phyloP scores from a whole-genome alignment of 208 protist species.

The Wallacemonas sp. region DNA sequence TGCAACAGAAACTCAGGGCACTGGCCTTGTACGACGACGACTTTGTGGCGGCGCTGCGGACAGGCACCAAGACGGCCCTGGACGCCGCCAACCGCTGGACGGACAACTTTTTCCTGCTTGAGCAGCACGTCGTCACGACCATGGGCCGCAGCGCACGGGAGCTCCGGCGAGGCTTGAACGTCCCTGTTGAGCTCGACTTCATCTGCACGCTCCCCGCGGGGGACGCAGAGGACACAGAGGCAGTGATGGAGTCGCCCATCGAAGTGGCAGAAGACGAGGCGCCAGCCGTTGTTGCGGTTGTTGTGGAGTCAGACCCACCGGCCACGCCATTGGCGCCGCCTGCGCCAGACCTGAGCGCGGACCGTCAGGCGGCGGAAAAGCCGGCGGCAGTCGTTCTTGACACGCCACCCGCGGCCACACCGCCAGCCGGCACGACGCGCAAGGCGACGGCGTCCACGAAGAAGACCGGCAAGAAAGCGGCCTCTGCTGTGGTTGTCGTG shows the following conservation, averaged over 20 bases:
- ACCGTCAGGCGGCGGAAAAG: no score
- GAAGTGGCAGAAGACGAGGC: no score
- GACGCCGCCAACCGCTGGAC: constrained; percentile 83
- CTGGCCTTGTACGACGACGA: constrained; percentile 34
- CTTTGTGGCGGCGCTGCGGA: constrained; percentile 29
- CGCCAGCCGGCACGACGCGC: no score
- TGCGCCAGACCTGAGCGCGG: no score
- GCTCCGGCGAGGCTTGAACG: constrained; percentile 41
- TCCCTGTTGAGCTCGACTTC: constrained; percentile 57
- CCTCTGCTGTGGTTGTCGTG: no score
- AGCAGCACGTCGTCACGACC: constrained; percentile 46
- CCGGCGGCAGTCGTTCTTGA: no score
- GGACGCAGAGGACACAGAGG: not conserved
- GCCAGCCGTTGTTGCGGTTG: no score
- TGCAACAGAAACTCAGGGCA: constrained; percentile 20
- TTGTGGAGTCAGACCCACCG: no score
- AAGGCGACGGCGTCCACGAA: no score
- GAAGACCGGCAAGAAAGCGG: no score
- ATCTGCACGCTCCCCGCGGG: constrained; percentile 22
- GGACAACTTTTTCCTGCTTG: constrained; percentile 74
- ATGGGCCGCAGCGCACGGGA: constrained; percentile 38
- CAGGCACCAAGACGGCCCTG: constrained; percentile 29
- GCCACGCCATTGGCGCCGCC: no score
- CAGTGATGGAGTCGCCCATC: not conserved
- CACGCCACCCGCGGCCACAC: no score